Evolutionary conservation across 108 stramenopile species (phyloP).

Genomic region (Parietichytrium sp.): DNA sequence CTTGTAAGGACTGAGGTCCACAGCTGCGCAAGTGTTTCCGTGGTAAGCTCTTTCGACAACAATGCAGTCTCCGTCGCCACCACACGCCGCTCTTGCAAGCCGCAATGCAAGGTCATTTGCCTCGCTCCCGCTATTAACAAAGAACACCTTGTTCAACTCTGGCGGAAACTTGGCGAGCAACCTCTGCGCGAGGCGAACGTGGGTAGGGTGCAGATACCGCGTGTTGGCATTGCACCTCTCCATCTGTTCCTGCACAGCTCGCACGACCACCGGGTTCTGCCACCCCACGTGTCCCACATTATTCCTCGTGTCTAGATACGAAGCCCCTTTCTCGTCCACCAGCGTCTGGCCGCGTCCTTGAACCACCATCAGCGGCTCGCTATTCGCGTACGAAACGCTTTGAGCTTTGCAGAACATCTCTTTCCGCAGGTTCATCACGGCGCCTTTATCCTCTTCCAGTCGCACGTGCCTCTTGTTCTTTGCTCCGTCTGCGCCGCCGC

Average conservation of each 20-base stretch:
- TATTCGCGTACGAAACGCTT: constrained; percentile 40
- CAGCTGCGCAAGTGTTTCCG: constrained; percentile 77
- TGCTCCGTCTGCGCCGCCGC: too few species aligned
- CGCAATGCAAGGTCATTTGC: constrained; percentile 95
- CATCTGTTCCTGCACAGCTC: constrained; percentile 70
- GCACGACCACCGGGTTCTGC: constrained; percentile 69
- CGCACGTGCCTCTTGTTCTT: too few species aligned
- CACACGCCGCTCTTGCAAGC: constrained; percentile 68
- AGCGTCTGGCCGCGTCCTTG: constrained; percentile 23
- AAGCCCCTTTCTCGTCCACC: neutral
- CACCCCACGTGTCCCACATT: constrained; percentile 88
- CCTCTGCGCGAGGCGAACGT: constrained; percentile 63
- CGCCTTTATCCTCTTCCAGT: neutral
- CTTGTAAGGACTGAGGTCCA: constrained; percentile 90
- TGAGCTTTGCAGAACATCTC: neutral
- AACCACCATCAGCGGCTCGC: constrained; percentile 3
- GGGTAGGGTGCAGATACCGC: constrained; percentile 84
- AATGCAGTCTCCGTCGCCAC: too few species aligned
- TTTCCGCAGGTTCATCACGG: neutral
- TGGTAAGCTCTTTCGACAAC: constrained; percentile 82
- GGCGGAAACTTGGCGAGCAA: constrained; percentile 57
- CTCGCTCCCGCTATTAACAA: constrained; percentile 91
- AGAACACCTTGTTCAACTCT: constrained; percentile 63
- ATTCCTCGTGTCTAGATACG: constrained; percentile 47
- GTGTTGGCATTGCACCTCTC: constrained; percentile 79